phyloP scores from a whole-genome alignment of 208 protist genomes.

The Acanthamoeba healyi region DNA sequence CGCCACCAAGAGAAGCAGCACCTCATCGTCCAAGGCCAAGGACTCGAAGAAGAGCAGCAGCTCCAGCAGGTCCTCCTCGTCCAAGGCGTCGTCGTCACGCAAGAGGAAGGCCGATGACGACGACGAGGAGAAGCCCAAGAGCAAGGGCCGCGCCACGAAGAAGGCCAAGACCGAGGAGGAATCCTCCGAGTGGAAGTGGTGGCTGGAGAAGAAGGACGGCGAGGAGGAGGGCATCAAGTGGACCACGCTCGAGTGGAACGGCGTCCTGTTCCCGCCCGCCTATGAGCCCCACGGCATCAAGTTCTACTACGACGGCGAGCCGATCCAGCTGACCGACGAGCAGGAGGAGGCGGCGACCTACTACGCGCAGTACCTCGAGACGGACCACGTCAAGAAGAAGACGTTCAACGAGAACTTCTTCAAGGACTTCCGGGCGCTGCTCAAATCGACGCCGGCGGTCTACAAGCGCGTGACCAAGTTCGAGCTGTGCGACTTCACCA shows the following conservation, averaged over 20 bases:
- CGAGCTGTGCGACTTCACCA: constrained; percentile 97
- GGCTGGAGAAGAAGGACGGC: constrained; percentile 63
- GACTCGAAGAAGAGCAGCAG: constrained; percentile 38
- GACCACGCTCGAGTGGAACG: constrained; percentile 97
- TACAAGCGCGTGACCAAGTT: constrained; percentile 95
- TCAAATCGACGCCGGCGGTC: constrained; percentile 81
- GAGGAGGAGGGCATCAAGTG: constrained; percentile 89
- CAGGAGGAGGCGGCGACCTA: constrained; percentile 99
- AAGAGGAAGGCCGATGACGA: constrained; percentile 65
- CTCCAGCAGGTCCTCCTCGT: neutral
- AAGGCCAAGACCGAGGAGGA: constrained; percentile 70
- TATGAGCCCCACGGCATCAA: constrained; percentile 97
- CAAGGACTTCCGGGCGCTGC: constrained; percentile 93
- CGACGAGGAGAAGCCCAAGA: constrained; percentile 38
- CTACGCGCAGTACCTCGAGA: constrained; percentile 95
- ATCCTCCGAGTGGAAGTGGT: constrained; percentile 71
- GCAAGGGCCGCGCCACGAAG: constrained; percentile 46
- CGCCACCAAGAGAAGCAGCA: neutral
- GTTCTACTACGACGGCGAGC: constrained; percentile 95
- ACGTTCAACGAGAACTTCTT: constrained; percentile 99
- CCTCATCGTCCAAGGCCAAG: neutral
- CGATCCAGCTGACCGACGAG: constrained; percentile 94
- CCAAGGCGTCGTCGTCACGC: neutral
- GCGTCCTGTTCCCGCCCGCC: constrained; percentile 97
- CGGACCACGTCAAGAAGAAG: constrained; percentile 96